Conservation (phyloP, 495 filamentous ascomycete species). For the Aspergillus leporis region DNA sequence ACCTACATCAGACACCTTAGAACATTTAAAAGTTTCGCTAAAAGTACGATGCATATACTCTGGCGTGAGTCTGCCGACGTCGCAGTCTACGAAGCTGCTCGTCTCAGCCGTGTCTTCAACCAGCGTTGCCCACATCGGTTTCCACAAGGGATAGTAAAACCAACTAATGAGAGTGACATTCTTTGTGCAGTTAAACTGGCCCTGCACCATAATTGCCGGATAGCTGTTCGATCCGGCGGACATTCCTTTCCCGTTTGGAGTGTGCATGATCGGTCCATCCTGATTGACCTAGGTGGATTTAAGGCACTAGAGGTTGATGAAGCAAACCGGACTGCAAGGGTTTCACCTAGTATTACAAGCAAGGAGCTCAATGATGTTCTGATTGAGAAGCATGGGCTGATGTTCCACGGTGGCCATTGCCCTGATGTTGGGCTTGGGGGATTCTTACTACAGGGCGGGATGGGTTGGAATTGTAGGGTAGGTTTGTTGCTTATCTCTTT, state of each 20-base stretch:
- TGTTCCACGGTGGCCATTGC: conserved; percentile 57
- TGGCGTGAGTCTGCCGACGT: conserved; percentile 11
- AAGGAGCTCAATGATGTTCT: conserved; percentile 42
- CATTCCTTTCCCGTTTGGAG: conserved; percentile 57
- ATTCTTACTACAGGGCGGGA: conserved; percentile 55
- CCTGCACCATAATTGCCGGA: conserved; percentile 30
- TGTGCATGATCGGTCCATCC: conserved; percentile 49
- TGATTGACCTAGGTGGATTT: conserved; percentile 48
- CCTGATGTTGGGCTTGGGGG: conserved; percentile 58
- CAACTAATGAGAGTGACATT: conserved; percentile 38
- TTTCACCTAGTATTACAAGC: conserved; percentile 47
- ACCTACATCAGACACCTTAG: too few species aligned
- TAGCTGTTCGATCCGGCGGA: conserved; percentile 55
- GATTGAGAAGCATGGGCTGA: conserved; percentile 26
- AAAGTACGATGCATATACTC: conserved; percentile 16
- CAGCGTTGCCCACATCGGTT: conserved; percentile 36
- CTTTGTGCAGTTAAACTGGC: conserved; percentile 47
- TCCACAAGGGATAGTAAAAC: conserved; percentile 47
- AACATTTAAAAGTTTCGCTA: too few species aligned
- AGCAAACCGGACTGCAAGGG: conserved; percentile 30
- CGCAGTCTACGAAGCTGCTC: conserved; percentile 32
- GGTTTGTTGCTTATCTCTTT: too few species aligned
- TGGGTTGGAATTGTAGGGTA: conserved; percentile 57
- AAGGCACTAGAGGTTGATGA: conserved; percentile 38
- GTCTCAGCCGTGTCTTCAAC: conserved; percentile 39